These are phyloP conservation scores for Alternaria rosae DNA, from an alignment of 2,329 filamentous ascomycete species.

Conservation along the genomic window DNA sequence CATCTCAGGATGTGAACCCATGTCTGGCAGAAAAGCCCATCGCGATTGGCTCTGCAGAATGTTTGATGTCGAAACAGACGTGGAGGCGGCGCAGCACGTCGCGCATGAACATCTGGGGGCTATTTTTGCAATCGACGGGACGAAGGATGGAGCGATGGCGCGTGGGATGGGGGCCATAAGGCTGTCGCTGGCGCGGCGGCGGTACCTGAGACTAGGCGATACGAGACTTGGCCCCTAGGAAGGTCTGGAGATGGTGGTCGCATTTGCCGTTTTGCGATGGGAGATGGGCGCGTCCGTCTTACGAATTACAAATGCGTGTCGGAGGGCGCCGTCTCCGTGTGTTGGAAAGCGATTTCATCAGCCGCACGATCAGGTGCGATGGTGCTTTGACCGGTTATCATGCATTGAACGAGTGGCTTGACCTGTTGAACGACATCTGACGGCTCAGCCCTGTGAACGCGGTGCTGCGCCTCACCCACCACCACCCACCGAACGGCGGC, in stretches of 20 bases:
- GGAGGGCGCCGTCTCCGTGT: neutral
- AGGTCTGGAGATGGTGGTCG: conserved; percentile 8
- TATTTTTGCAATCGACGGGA: conserved; percentile 24
- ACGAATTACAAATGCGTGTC: neutral
- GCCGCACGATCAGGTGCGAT: neutral
- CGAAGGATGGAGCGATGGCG: neutral
- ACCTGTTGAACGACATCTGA: neutral
- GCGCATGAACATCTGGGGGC: conserved; percentile 14
- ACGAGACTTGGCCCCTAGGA: neutral
- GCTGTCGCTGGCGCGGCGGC: conserved; percentile 4
- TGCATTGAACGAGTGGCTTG: conserved; percentile 17
- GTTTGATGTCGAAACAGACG: conserved; percentile 16
- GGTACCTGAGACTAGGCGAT: conserved; percentile 1
- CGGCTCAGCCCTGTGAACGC: conserved; percentile 10
- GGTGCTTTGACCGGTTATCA: neutral
- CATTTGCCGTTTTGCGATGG: conserved; percentile 8
- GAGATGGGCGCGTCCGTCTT: neutral
- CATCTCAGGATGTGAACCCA: conserved; percentile 5
- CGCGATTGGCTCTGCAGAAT: conserved; percentile 14
- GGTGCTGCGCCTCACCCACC: conserved; percentile 19
- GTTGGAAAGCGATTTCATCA: conserved; percentile 15
- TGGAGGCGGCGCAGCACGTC: conserved; percentile 23
- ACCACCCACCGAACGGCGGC: neutral
- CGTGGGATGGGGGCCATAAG: conserved; percentile 2
- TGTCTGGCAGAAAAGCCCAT: conserved; percentile 27